Evolutionary conservation across 2,329 filamentous ascomycete species (phyloP), one percentile per base, ranked within the genome.

Genomic region (Nigrograna mackinnonii): DNA sequence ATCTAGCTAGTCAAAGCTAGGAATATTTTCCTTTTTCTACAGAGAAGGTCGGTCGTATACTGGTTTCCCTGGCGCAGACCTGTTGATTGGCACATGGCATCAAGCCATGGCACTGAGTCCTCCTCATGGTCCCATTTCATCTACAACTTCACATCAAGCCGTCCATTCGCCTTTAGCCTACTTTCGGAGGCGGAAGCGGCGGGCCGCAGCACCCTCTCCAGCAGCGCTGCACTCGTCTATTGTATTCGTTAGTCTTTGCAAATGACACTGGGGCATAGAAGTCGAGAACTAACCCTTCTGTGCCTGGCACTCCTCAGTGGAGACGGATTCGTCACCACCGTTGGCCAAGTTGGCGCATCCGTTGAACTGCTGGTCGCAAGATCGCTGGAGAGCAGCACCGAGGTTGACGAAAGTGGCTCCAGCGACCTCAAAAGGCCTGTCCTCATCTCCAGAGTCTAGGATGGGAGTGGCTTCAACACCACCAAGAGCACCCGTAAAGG

Each of bases 281-380:
- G n/a, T n/a, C n/a, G n/a, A n/a, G 12, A 22, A 55, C 56, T 44
- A 34, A 64, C 63, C 50, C 55, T 82, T 72, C 66, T 86, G 83
- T 4, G 67, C 56, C 47, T 77, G 71, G 69, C 83, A 86, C 42
- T 83, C 75, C n/a, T 57, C 49, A 20, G 78, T 64, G 3, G 66
- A 69, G 44, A 72, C 60, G 30, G 71, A 72, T 3, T 58, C 50
- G 17, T 56, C 39, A 37, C 80, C 79, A 11, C 67, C 54, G 62
- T 85, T 85, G 43, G 78, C 78, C 20, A 76, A 76, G 49, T 82
- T 68, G 11, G 78, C 71, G 56, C 84, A 87, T 3, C 62, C 67
- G 55, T 84, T 85, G 69, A 82, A 79, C 69, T 86, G 81, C 44
- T 84, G 77, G 47, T 82, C 76, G 59, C 84, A 87, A 24, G 80